A percentile compares a stretch with the other conserved stretches of the same genome.
Evolutionary conservation across 169 alveolate species (phyloP).

Genomic region (Eimeria maxima): DNA sequence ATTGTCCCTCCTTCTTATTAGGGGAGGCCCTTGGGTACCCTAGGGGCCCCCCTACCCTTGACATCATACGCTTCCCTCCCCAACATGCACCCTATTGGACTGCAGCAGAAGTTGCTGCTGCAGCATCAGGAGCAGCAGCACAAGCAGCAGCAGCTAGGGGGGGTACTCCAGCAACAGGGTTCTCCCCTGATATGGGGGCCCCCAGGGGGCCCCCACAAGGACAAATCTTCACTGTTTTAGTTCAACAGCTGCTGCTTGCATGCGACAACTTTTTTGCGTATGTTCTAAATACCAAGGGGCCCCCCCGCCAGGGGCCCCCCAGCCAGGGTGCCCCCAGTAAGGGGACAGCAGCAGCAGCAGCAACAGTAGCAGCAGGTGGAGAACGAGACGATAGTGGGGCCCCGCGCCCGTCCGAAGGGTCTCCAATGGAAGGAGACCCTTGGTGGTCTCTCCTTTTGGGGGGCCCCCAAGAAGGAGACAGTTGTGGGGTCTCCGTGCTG

Average conservation of each 20-base stretch:
- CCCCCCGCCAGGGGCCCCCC: neutral
- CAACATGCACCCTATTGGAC: constrained; percentile 1
- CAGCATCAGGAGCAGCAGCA: neutral
- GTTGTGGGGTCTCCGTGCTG: neutral
- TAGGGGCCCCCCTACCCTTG: constrained; percentile 13
- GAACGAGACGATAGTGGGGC: too few species aligned
- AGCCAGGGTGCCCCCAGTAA: too few species aligned
- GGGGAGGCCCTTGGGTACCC: constrained; percentile 24
- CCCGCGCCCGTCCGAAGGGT: too few species aligned
- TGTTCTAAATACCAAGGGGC: neutral
- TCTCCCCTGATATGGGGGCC: neutral
- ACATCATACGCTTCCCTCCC: neutral
- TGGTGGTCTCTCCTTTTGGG: neutral
- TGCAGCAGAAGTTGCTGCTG: constrained; percentile 1
- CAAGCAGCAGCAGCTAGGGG: neutral
- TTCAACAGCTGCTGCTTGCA: neutral
- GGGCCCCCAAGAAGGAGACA: neutral
- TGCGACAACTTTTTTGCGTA: neutral
- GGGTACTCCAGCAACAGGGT: neutral
- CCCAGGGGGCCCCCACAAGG: neutral
- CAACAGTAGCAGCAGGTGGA: too few species aligned
- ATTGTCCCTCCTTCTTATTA: constrained; percentile 9
- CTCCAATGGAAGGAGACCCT: too few species aligned
- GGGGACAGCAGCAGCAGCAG: too few species aligned
- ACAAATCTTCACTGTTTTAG: neutral